Conservation (phyloP, 179 eudicot genomes). For the Gypsophila paniculata region DNA sequence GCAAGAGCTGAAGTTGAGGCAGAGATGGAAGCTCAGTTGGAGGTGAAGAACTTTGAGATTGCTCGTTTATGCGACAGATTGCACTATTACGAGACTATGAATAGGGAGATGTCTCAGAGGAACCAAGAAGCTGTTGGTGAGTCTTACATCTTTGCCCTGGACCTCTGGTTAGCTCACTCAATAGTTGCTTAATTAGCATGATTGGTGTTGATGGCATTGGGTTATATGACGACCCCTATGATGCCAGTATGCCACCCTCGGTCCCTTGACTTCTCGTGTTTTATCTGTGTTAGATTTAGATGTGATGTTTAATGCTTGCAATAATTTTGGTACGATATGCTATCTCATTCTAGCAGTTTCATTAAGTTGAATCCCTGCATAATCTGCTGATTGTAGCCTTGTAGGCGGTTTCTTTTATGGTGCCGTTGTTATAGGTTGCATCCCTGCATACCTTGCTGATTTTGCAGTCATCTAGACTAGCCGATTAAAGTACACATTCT, state of each 20-base stretch:
- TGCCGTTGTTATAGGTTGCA: background rate
- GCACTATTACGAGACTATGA: slow-evolving; percentile 83
- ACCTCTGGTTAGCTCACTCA: background rate
- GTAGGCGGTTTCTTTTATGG: background rate
- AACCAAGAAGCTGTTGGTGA: slow-evolving; percentile 94
- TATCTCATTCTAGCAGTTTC: background rate
- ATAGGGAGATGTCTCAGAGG: slow-evolving; percentile 95
- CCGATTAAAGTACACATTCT: background rate
- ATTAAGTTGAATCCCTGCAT: background rate
- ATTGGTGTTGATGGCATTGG: background rate
- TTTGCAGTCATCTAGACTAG: too few relatives aligned
- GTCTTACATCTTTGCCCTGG: slow-evolving; percentile 12
- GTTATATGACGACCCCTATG: background rate
- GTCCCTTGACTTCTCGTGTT: background rate
- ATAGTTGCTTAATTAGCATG: background rate
- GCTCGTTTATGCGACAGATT: slow-evolving; percentile 76
- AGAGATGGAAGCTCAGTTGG: slow-evolving; percentile 70
- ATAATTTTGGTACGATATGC: too few relatives aligned
- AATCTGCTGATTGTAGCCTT: too few relatives aligned
- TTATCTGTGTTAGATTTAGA: background rate
- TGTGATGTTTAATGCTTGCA: too few relatives aligned
- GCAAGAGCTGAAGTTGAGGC: slow-evolving; percentile 80
- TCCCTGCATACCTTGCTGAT: background rate
- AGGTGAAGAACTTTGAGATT: slow-evolving; percentile 77
- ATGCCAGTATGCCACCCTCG: too few relatives aligned